phyloP scores from a whole-genome alignment of 768 basidiomycete genomes.

The Amanita thiersii region DNA sequence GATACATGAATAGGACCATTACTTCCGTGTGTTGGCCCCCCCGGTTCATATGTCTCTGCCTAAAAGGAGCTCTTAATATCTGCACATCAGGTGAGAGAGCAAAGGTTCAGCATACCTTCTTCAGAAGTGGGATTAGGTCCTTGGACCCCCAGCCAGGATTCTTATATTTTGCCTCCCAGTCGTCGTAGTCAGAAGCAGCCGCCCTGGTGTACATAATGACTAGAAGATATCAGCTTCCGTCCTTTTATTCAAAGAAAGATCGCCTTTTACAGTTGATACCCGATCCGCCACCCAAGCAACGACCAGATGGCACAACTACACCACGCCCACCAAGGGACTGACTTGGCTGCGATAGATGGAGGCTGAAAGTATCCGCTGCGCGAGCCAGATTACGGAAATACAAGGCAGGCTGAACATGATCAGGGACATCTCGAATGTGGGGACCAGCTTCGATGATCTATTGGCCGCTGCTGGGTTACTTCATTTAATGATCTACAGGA shows the following conservation, averaged over 20 bases:
- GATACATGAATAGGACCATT: constrained; percentile 45
- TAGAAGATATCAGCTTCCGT: constrained; percentile 11
- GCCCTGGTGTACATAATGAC: constrained; percentile 52
- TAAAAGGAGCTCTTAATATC: constrained; percentile 10
- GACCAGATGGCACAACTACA: constrained; percentile 33
- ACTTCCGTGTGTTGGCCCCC: constrained; percentile 33
- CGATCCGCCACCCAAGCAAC: constrained; percentile 56
- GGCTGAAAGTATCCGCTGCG: constrained; percentile 32
- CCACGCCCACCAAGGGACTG: constrained; percentile 34
- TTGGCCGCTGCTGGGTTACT: too few species aligned
- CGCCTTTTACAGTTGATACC: constrained; percentile 43
- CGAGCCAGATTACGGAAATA: constrained; percentile 34
- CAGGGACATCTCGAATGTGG: constrained; percentile 34
- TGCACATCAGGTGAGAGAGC: not conserved
- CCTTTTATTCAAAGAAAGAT: not conserved
- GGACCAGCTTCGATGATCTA: constrained; percentile 53
- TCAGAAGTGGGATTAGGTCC: constrained; percentile 48
- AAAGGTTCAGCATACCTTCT: constrained; percentile 40
- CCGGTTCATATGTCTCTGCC: constrained; percentile 30
- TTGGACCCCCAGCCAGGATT: constrained; percentile 58
- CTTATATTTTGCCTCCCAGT: constrained; percentile 42
- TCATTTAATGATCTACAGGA: too few species aligned
- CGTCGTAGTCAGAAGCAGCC: constrained; percentile 56
- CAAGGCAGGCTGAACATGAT: constrained; percentile 47
- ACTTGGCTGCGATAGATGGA: constrained; percentile 35